phyloP scores from a whole-genome alignment of 2,329 filamentous ascomycete species.

The Alternaria longipes region DNA sequence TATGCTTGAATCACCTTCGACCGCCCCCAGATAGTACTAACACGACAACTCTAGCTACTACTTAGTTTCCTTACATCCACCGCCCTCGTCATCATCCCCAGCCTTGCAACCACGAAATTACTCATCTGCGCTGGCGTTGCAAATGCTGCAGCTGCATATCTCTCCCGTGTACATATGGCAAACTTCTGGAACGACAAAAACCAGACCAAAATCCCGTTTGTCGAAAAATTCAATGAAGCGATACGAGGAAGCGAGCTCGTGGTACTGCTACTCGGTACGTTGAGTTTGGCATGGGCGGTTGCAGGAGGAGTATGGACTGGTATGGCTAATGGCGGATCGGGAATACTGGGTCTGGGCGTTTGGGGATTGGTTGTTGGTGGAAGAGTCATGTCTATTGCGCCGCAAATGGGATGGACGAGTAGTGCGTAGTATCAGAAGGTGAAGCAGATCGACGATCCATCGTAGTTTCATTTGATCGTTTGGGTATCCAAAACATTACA shows the following conservation, averaged over 20 bases:
- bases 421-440: background rate
- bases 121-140: conserved; percentile 20
- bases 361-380: conserved; percentile 11
- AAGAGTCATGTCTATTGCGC: conserved; percentile 9
- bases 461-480: background rate
- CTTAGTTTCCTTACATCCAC: conserved; percentile 28
- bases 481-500: conserved; percentile 3
- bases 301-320: conserved; percentile 29
- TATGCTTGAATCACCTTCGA: conserved; percentile 22
- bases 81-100: conserved; percentile 26
- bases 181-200: conserved; percentile 46
- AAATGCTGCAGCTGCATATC: conserved; percentile 24
- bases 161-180: conserved; percentile 39
- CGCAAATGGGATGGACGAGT: conserved; percentile 9
- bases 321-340: conserved; percentile 17
- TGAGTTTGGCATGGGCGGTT: conserved; percentile 32
- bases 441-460: no score
- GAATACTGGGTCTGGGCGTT: conserved; percentile 14
- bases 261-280: conserved; percentile 32
- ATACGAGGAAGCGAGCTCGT: conserved; percentile 44
- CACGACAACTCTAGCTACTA: background rate
- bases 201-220: conserved; percentile 47
- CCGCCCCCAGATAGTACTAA: background rate
- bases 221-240: conserved; percentile 50
- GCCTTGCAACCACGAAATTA: conserved; percentile 6